Evolutionary conservation across 495 filamentous ascomycete species (phyloP).

Genomic region (Penicillium paxilli): DNA sequence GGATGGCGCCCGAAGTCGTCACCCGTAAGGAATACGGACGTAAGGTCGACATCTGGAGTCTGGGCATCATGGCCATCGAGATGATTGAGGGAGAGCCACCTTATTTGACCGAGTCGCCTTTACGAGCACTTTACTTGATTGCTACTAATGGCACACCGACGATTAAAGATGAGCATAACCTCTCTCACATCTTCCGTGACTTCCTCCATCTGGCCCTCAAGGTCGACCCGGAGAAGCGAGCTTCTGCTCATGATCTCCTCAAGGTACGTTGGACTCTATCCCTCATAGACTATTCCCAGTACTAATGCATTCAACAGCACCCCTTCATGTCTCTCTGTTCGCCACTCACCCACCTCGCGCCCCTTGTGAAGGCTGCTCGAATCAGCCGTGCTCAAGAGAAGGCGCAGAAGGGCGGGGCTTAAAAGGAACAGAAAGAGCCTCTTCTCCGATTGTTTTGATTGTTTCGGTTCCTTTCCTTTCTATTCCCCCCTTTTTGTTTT

Average conservation of each 20-base stretch:
- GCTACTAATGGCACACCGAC: slow-evolving; percentile 94
- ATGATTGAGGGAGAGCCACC: slow-evolving; percentile 99
- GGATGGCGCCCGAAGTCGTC: slow-evolving; percentile 99
- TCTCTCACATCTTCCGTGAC: slow-evolving; percentile 80
- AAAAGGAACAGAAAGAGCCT: slow-evolving; percentile 9
- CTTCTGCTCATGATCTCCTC: slow-evolving; percentile 88
- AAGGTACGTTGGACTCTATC: slow-evolving; percentile 57
- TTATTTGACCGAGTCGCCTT: slow-evolving; percentile 91
- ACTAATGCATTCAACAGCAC: slow-evolving; percentile 62
- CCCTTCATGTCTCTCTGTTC: slow-evolving; percentile 80
- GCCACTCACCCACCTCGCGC: slow-evolving; percentile 71
- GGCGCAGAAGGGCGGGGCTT: slow-evolving; percentile 58
- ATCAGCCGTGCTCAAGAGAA: slow-evolving; percentile 83
- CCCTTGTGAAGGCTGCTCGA: slow-evolving; percentile 84
- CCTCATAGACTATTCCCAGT: slow-evolving; percentile 1
- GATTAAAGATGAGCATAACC: slow-evolving; percentile 87
- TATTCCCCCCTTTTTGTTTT: slow-evolving; percentile 9
- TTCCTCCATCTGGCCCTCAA: slow-evolving; percentile 89
- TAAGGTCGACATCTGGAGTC: slow-evolving; percentile 97
- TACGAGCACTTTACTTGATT: slow-evolving; percentile 92
- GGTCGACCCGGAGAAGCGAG: slow-evolving; percentile 95
- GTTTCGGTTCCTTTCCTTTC: neutral
- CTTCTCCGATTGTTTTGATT: neutral
- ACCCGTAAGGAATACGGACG: slow-evolving; percentile 97
- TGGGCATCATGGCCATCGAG: slow-evolving; percentile 99